Percentiles rank a stretch among this genome's conserved stretches.
These are phyloP conservation scores for Sclerotinia subarctica DNA, from an alignment of 2,329 filamentous ascomycete genomes.

Conservation along the genomic window DNA sequence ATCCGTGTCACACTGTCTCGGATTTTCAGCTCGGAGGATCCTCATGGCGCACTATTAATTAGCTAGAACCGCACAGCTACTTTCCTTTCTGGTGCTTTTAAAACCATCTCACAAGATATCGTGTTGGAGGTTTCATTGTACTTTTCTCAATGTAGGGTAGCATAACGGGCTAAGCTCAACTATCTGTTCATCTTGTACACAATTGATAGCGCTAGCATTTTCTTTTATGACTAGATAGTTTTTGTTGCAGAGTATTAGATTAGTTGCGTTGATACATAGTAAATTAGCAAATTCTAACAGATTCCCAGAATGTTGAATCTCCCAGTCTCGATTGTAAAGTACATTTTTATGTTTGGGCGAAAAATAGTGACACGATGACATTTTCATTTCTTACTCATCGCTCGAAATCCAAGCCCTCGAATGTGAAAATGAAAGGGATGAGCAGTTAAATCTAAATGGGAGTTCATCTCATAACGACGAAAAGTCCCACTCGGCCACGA, in stretches of 20 bases:
- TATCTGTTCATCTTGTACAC: background rate
- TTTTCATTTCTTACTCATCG: background rate
- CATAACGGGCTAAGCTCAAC: background rate
- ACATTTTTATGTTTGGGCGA: background rate
- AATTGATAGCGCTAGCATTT: background rate
- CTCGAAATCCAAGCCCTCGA: background rate
- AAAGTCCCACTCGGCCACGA: background rate
- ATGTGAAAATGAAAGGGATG: background rate
- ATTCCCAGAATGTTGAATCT: background rate
- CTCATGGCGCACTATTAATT: background rate
- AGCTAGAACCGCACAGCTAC: background rate
- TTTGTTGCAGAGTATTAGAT: background rate
- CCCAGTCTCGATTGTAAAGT: background rate
- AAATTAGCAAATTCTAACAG: background rate
- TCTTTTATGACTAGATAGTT: background rate
- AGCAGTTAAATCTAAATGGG: background rate
- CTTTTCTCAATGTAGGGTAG: background rate
- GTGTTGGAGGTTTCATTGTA: background rate
- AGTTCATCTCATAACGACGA: background rate
- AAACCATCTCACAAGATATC: background rate
- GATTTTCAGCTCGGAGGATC: background rate
- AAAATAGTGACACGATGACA: background rate
- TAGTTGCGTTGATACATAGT: background rate
- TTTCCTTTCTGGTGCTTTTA: background rate
- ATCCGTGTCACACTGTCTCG: background rate